Percentiles rank a stretch among this genome's conserved stretches.
These are phyloP conservation scores for Aspergillus ochraceus DNA, from an alignment of 2,329 filamentous ascomycete species.

Conservation along the genomic window DNA sequence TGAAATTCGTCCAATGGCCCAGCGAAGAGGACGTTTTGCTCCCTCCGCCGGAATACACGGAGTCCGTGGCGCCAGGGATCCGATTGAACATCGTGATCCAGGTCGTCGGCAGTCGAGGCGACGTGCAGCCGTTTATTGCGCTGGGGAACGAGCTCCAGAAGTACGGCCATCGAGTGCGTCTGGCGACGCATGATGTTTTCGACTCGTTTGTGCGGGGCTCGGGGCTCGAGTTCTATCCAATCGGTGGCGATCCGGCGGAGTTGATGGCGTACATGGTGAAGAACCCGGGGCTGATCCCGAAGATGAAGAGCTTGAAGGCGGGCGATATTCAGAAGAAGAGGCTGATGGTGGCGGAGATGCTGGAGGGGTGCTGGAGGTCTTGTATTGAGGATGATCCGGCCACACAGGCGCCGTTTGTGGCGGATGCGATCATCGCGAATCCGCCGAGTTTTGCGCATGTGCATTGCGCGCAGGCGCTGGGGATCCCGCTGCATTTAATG, in stretches of 20 bases:
- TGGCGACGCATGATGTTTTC: constrained; percentile 59
- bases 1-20: constrained; percentile 13
- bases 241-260: constrained; percentile 57
- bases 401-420: constrained; percentile 48
- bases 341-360: constrained; percentile 37
- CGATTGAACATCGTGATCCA: constrained; percentile 57
- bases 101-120: constrained; percentile 57
- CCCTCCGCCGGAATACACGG: constrained; percentile 20
- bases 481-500: constrained; percentile 53
- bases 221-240: constrained; percentile 59
- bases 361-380: constrained; percentile 42
- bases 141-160: constrained; percentile 53
- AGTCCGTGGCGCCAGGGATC: neutral
- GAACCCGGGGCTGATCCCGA: constrained; percentile 47
- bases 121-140: constrained; percentile 61
- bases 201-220: constrained; percentile 53
- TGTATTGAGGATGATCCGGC: constrained; percentile 37
- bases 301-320: constrained; percentile 36
- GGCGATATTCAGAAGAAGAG: constrained; percentile 35
- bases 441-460: constrained; percentile 55
- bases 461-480: constrained; percentile 53
- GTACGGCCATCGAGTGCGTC: constrained; percentile 56
- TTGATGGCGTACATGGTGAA: constrained; percentile 55
- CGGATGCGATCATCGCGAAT: constrained; percentile 57
- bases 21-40: constrained; percentile 11